Evolutionary conservation across 2,329 filamentous ascomycete genomes (phyloP), one percentile per base, ranked within the genome.

Genomic region (Neonectria punicea): DNA sequence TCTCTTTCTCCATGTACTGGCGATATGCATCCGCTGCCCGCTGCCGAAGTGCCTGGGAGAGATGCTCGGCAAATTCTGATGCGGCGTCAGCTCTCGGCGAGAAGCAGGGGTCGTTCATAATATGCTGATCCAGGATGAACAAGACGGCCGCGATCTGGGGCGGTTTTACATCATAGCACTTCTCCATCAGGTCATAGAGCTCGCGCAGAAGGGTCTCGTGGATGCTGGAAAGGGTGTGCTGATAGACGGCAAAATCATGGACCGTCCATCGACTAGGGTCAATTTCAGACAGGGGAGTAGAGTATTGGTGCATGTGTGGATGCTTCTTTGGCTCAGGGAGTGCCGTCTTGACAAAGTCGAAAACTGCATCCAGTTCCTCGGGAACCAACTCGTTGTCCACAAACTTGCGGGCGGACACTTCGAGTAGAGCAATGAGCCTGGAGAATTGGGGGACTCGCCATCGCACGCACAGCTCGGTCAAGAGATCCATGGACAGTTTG

Each of bases 361-460:
- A 97, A 10, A 93, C 90, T 41, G 89, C 87, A 80, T 97, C 94
- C 53, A 98, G 82, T 54, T 93, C 94, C 71, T 95, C 90, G 13
- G 96, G 87, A 14, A 88, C 87, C 63, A 97, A 89, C 74, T 97
- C 92, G 69, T 93, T 90, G 70, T 97, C 92, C 50, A 93, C 82
- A 75, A 94, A 98, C 77, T 96, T 96, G 73, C 94, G 91, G 22
- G 91, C 87, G 7, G 93, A 87, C 61, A 97, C 92, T 80, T 98
- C 96, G 39, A 98, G 81, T 73, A 97, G 90, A 6, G 95, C 81
- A 6, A 97, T 89, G 56, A 93, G 85, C 49, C 94, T 88, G 4
- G 93, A 93, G 74, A 90, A 93, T 69, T 91, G 90, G 2, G 95
- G 94, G 67, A 99, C 86, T 54, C 96, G 90, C 96, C 96, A 99